Evolutionary conservation across 345 rosid species (phyloP).

Genomic region (Hevea brasiliensis): DNA sequence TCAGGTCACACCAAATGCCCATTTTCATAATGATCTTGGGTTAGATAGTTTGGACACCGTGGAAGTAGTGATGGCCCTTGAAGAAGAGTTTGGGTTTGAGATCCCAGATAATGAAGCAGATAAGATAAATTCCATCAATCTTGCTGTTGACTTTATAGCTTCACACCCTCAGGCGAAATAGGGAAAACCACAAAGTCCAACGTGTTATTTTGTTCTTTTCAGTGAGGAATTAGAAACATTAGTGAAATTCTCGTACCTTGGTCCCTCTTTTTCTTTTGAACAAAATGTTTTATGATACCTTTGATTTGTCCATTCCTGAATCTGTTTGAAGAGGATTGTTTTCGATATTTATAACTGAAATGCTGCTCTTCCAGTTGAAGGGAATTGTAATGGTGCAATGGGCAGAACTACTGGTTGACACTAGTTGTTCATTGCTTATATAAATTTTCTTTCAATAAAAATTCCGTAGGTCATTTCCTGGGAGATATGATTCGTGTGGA

Average conservation of each 20-base stretch:
- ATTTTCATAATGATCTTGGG: slow-evolving; percentile 89
- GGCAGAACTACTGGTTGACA: slow-evolving; percentile 6
- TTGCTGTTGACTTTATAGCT: slow-evolving; percentile 79
- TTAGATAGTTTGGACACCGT: slow-evolving; percentile 91
- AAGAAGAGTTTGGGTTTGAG: slow-evolving; percentile 94
- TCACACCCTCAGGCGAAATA: slow-evolving; percentile 97
- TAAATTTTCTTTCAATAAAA: slow-evolving; percentile 7
- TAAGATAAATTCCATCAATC: slow-evolving; percentile 62
- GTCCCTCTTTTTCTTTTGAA: slow-evolving; percentile 5
- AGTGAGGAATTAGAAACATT: slow-evolving; percentile 12
- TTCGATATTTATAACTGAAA: neutral
- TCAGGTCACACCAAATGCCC: slow-evolving; percentile 73
- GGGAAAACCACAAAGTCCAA: slow-evolving; percentile 4
- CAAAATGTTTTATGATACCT: neutral
- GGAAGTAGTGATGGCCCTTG: slow-evolving; percentile 97
- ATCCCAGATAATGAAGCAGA: slow-evolving; percentile 94
- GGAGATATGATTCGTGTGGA: neutral
- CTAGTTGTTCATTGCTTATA: slow-evolving; percentile 2
- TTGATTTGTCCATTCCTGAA: neutral
- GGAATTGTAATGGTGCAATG: slow-evolving; percentile 4
- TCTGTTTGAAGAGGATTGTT: slow-evolving; percentile 16
- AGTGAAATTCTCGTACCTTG: neutral
- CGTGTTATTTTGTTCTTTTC: neutral
- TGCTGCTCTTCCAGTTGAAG: slow-evolving; percentile 8
- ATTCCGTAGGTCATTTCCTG: neutral